Evolutionary conservation across 768 basidiomycete genomes (phyloP).

Genomic region (Mycena kentingensis): DNA sequence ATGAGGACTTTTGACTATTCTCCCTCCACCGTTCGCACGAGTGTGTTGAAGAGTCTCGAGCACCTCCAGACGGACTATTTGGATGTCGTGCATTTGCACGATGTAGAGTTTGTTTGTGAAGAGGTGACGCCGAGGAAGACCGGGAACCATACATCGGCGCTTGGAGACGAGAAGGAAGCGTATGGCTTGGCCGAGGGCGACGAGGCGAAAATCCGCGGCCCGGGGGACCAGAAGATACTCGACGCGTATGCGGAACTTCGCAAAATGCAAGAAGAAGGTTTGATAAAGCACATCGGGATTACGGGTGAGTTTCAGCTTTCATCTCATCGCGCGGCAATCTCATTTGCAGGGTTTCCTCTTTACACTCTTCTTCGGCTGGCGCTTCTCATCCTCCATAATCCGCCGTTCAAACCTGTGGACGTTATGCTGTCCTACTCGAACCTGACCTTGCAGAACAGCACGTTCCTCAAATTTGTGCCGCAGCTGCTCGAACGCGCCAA

Average conservation of each 20-base stretch:
- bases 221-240: constrained; percentile 73
- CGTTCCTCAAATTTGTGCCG: constrained; percentile 55
- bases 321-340: background rate
- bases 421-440: constrained; percentile 82
- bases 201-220: constrained; percentile 58
- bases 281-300: constrained; percentile 76
- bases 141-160: constrained; percentile 59
- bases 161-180: constrained; percentile 51
- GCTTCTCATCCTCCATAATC: constrained; percentile 65
- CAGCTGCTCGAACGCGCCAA: constrained; percentile 63
- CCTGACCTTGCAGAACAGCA: constrained; percentile 72
- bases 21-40: constrained; percentile 62
- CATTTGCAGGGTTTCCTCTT: constrained; percentile 68
- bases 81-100: constrained; percentile 82
- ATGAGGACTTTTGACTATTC: constrained; percentile 71
- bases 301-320: constrained; percentile 51
- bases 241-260: constrained; percentile 67
- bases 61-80: constrained; percentile 77
- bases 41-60: constrained; percentile 64
- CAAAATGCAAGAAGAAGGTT: constrained; percentile 69
- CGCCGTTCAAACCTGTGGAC: constrained; percentile 74
- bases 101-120: constrained; percentile 76
- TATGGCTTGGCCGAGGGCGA: constrained; percentile 69
- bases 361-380: constrained; percentile 84
- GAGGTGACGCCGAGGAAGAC: constrained; percentile 47